Base-by-base conservation (phyloP, 768 basidiomycete species). In the Suillus variegatus region DNA sequence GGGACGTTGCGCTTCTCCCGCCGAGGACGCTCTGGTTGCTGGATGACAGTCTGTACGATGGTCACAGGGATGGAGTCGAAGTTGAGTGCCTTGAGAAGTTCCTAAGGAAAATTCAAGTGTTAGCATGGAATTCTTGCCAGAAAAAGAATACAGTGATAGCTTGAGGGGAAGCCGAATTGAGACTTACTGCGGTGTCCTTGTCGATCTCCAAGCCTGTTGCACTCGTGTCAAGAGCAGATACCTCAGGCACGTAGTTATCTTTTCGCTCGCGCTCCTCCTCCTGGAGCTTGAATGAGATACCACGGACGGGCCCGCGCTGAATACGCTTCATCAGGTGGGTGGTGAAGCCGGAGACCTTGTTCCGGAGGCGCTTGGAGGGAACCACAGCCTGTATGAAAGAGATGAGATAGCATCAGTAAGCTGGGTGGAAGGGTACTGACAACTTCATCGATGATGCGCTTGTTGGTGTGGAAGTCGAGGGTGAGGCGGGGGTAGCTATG, bases 241-340 rank as follows among this genome's bases (percentile, higher is more conserved):
- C 90, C 76, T 99, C 97, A 69, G 97, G 97, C 62, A 99, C 97
- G 80, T 94, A 98, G 86, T 98, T 96, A 79, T 99, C 97, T 87
- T 99, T 99, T 74, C 97, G 84, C 82, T 99, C 97, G 68, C 97
- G 88, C 83, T 99, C 97, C 82, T 99, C 97, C 77, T 99, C 97
- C 80, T 99, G 97, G 72, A 99, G 92, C 82, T 98, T 97, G 94
- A 99, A 99, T 64, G 97, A 99, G 79, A 99, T 99, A 73, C 97
- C 97, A 70, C 95, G 94, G 69, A 99, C 97, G 74, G 97, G 97
- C 4, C 97, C 97, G 66, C 89, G 89, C 81, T 97, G 95, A 75
- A 99, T 99, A 76, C 97, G 95, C 88, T 95, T 98, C 97, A 99
- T 99, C 80, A 99, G 85, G 79, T 99, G 97, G 74, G 97, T 99